Conservation (phyloP, 2,329 filamentous ascomycete genomes). For the Pseudocercospora fuligena region DNA sequence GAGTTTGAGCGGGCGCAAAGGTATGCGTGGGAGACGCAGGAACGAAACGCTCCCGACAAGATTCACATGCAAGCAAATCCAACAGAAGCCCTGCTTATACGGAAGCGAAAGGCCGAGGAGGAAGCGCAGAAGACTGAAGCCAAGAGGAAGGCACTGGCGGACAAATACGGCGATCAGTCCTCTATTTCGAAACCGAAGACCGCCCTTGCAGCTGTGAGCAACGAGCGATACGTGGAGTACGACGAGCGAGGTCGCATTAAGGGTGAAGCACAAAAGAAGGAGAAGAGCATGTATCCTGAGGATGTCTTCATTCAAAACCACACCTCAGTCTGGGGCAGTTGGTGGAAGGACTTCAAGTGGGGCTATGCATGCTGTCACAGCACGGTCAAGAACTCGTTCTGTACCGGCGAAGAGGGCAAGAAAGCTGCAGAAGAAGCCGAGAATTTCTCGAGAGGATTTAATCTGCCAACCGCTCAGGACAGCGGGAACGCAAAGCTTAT, state of each 20-base stretch:
- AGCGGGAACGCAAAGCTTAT: slow-evolving; percentile 38
- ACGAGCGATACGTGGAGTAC: slow-evolving; percentile 90
- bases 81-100: slow-evolving; percentile 83
- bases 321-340: slow-evolving; percentile 90
- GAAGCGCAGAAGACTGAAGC: slow-evolving; percentile 70
- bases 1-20: slow-evolving; percentile 89
- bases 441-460: slow-evolving; percentile 55
- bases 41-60: slow-evolving; percentile 75
- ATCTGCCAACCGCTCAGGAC: slow-evolving; percentile 43
- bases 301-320: slow-evolving; percentile 91
- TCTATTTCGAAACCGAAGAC: slow-evolving; percentile 62
- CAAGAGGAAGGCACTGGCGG: slow-evolving; percentile 71
- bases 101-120: slow-evolving; percentile 79
- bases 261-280: slow-evolving; percentile 74
- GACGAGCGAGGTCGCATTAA: slow-evolving; percentile 90
- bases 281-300: slow-evolving; percentile 90
- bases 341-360: slow-evolving; percentile 96
- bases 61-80: slow-evolving; percentile 95
- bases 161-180: slow-evolving; percentile 80
- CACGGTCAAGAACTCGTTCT: slow-evolving; percentile 94
- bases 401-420: slow-evolving; percentile 88
- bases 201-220: slow-evolving; percentile 65
- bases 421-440: slow-evolving; percentile 79
- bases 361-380: slow-evolving; percentile 96
- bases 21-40: slow-evolving; percentile 95